These are phyloP conservation scores for Pseudopyricularia cyperi DNA, from an alignment of 2,329 filamentous ascomycete genomes.

Conservation along the genomic window DNA sequence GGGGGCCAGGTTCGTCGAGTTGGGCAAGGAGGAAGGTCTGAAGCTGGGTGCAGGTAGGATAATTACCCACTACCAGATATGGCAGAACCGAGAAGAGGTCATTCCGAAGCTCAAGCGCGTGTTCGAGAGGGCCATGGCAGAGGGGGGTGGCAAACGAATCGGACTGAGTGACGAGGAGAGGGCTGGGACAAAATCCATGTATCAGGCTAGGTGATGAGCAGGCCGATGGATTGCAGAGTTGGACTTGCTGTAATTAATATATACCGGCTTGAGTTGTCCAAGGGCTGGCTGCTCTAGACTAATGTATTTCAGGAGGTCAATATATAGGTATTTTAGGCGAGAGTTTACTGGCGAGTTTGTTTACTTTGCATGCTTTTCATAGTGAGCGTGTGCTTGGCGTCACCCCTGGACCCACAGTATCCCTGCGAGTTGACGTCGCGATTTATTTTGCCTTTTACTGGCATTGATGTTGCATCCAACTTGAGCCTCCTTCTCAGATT, in stretches of 20 bases:
- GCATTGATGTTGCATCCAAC: no score
- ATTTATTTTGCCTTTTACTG: background rate
- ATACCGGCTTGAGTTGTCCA: background rate
- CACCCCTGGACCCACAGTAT: background rate
- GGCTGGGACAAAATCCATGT: conserved; percentile 1
- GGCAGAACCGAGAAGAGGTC: conserved; percentile 44
- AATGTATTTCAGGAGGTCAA: no score
- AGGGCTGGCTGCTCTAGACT: background rate
- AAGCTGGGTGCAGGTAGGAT: conserved; percentile 25
- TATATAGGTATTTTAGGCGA: no score
- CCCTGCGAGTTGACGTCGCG: background rate
- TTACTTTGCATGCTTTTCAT: no score
- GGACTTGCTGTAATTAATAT: background rate
- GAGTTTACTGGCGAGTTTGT: no score
- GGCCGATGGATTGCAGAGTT: background rate
- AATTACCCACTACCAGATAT: conserved; percentile 48
- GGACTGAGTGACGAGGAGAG: background rate
- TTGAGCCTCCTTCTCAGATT: no score
- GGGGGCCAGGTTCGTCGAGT: conserved; percentile 21
- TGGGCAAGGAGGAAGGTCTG: conserved; percentile 28
- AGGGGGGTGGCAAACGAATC: conserved; percentile 6
- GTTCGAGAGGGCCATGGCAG: conserved; percentile 28
- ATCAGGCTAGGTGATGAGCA: background rate
- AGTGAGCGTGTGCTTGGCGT: background rate
- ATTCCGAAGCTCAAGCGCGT: conserved; percentile 41